These are phyloP conservation scores for Funneliformis mosseae DNA, from an alignment of 192 early-diverging fungal genomes.

Conservation along the genomic window DNA sequence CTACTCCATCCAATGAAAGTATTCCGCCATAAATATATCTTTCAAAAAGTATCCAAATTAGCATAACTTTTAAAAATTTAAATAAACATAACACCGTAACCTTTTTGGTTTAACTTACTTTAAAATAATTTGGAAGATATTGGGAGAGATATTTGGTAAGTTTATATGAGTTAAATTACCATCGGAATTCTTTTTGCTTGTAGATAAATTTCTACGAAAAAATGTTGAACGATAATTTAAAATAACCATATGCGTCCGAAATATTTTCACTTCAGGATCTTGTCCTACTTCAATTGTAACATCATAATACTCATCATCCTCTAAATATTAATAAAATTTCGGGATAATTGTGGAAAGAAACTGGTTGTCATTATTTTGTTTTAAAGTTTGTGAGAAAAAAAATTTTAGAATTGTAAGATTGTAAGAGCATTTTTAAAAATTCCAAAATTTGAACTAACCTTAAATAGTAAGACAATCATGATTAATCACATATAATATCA, in stretches of 20 bases:
- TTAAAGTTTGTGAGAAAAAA: too few species aligned
- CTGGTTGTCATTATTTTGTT: not conserved
- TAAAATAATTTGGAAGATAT: not conserved
- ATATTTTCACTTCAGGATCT: not conserved
- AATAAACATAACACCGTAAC: not conserved
- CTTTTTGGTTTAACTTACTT: too few species aligned
- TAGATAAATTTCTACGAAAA: not conserved
- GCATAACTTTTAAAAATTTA: not conserved
- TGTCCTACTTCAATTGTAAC: conserved; percentile 17
- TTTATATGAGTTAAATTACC: not conserved
- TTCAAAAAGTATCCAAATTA: too few species aligned
- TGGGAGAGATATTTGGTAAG: not conserved
- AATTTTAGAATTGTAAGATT: too few species aligned
- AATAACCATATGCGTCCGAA: not conserved
- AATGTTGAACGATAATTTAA: not conserved
- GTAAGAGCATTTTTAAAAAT: too few species aligned
- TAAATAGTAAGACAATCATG: too few species aligned
- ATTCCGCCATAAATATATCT: too few species aligned
- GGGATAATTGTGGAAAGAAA: not conserved
- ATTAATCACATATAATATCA: too few species aligned
- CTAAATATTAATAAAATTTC: not conserved
- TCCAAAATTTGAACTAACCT: too few species aligned
- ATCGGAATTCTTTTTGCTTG: not conserved
- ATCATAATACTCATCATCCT: conserved; percentile 7
- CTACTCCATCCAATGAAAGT: too few species aligned